Evolutionary conservation across 208 protist genomes (phyloP), one percentile per base, ranked within the genome.

Genomic region (Blechomonas ayalai): DNA sequence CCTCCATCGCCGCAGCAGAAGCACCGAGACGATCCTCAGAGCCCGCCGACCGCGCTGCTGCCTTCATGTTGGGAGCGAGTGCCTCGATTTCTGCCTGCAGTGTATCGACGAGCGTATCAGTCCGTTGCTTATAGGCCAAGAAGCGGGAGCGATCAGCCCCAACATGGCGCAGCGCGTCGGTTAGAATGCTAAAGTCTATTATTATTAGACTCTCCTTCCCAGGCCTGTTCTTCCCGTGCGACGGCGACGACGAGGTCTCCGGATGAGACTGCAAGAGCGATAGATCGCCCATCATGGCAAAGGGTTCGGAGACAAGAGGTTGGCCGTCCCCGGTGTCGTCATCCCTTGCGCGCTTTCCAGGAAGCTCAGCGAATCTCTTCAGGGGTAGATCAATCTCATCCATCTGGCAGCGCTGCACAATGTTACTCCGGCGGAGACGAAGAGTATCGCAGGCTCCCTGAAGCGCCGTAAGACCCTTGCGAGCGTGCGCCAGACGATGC

Each of bases 341-440:
- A 6, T 31, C 25, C 1, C 42, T 31, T 8, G 26, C 15, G 33
- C 9, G 3, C 19, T 44, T 53, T n/a, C 50, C 34, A 18, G 32
- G 43, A n/a, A 37, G 3, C n/a, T 29, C 52, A 19, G 54, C n/a
- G n/a, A n/a, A n/a, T n/a, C n/a, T 47, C 49, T 60, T 76, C 28
- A 92, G 49, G 12, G 73, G 79, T 0, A 97, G 40, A 4, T 63
- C 58, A 12, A 90, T 77, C 45, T 90, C 85, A 32, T 96, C 79
- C 66, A 96, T 88, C 39, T 90, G 70, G 51, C 82, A 91, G 2
- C 79, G 77, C 9, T 72, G 73, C 22, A 95, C 69, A 27, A 93
- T 37, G 35, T 68, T 73, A 22, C 83, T 60, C 23, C 93, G 84
- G n/a, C 68, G 64, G 26, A 70, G 59, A 3, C 87, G 79, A 42